These are phyloP conservation scores for Silene latifolia DNA, from an alignment of 148 eudicot genomes.

Conservation along the genomic window DNA sequence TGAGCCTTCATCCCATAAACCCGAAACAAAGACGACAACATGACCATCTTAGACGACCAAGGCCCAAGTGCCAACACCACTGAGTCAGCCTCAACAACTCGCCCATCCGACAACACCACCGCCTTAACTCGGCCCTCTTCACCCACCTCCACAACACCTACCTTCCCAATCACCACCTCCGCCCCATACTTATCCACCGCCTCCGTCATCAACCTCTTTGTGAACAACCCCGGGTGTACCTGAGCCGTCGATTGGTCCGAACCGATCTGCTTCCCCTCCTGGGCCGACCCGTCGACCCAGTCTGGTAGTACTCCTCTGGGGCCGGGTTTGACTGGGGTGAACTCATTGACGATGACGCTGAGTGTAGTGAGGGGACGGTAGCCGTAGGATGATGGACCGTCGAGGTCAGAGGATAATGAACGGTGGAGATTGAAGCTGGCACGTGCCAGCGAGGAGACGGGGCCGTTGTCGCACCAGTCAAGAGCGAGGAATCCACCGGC, in stretches of 20 bases:
- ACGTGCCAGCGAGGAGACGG: slow-evolving; percentile 65
- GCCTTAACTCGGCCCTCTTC: slow-evolving; percentile 31
- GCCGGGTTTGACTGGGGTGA: background rate
- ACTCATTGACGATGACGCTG: slow-evolving; percentile 51
- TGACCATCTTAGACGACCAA: slow-evolving; percentile 51
- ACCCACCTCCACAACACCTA: slow-evolving; percentile 41
- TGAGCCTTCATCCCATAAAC: slow-evolving; percentile 82
- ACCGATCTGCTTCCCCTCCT: slow-evolving; percentile 44
- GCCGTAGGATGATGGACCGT: slow-evolving; percentile 64
- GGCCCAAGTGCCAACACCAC: slow-evolving; percentile 91
- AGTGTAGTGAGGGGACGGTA: slow-evolving; percentile 65
- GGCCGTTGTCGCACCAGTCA: slow-evolving; percentile 79
- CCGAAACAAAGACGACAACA: slow-evolving; percentile 51
- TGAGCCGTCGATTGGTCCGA: slow-evolving; percentile 70
- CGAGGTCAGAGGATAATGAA: slow-evolving; percentile 52
- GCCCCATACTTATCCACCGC: slow-evolving; percentile 66
- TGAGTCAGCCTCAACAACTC: slow-evolving; percentile 51
- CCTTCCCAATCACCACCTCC: slow-evolving; percentile 67
- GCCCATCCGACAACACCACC: slow-evolving; percentile 58
- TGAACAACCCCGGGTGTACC: slow-evolving; percentile 74
- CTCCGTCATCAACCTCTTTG: slow-evolving; percentile 43
- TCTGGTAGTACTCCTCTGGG: slow-evolving; percentile 25
- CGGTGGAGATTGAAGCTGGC: slow-evolving; percentile 51
- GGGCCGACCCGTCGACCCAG: slow-evolving; percentile 74
- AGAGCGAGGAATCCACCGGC: slow-evolving; percentile 85